These are phyloP conservation scores for Hypericum androsaemum DNA, from an alignment of 345 rosid species.

Conservation along the genomic window DNA sequence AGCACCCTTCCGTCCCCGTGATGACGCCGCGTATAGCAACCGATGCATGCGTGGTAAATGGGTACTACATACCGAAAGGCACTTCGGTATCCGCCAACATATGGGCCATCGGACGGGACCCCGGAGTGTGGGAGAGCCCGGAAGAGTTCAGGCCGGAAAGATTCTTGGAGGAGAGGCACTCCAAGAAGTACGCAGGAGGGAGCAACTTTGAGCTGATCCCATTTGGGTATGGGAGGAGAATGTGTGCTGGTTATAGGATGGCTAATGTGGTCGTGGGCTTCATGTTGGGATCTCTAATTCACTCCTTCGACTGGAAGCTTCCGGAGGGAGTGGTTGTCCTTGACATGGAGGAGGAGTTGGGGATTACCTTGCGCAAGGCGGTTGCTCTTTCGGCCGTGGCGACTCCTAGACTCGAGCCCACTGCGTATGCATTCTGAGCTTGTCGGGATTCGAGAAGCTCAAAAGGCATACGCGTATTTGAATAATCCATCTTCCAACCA, in stretches of 20 bases:
- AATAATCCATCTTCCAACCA: too few species aligned
- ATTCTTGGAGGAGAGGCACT: conserved; percentile 21
- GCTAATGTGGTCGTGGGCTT: conserved; percentile 42
- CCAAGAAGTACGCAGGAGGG: conserved; percentile 34
- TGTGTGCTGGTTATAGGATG: conserved; percentile 52
- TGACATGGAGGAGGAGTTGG: conserved; percentile 52
- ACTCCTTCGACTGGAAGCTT: conserved; percentile 47
- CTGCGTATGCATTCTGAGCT: conserved; percentile 21
- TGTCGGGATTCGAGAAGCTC: too few species aligned
- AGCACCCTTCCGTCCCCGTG: conserved; percentile 50
- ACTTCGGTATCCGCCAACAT: conserved; percentile 40
- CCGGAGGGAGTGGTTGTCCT: conserved; percentile 20
- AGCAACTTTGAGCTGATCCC: conserved; percentile 45
- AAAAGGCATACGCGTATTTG: too few species aligned
- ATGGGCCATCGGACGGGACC: conserved; percentile 63
- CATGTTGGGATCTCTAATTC: conserved; percentile 39
- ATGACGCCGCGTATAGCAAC: conserved; percentile 35
- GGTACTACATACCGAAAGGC: conserved; percentile 37
- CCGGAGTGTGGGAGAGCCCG: conserved; percentile 42
- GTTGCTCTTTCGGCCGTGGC: conserved; percentile 42
- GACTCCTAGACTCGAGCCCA: conserved; percentile 29
- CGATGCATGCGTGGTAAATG: conserved; percentile 35
- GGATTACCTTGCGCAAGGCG: conserved; percentile 46
- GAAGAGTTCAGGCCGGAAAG: conserved; percentile 35
- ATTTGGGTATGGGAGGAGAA: conserved; percentile 45